Evolutionary conservation across 345 rosid genomes (phyloP).

Genomic region (Salix purpurea): DNA sequence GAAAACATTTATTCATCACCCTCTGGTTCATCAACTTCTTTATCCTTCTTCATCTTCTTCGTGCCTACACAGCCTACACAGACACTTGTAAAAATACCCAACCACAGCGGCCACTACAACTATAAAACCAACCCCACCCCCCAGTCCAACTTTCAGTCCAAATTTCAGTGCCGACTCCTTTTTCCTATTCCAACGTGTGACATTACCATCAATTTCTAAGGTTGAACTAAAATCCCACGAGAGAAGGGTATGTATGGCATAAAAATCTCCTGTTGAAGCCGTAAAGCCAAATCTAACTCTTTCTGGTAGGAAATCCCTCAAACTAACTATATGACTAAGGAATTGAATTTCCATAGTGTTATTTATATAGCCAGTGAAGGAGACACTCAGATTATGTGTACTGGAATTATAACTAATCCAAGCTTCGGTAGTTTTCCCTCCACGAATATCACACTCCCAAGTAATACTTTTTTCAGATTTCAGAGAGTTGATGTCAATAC

Average conservation of each 20-base stretch:
- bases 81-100: no score
- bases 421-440: neutral
- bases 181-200: no score
- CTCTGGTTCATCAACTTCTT: no score
- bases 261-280: neutral
- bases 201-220: neutral
- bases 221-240: neutral
- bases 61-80: no score
- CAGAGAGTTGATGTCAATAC: slow-evolving; percentile 13
- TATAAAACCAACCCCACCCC: no score
- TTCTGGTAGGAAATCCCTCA: neutral
- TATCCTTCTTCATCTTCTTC: no score
- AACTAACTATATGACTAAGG: neutral
- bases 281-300: neutral
- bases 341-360: neutral
- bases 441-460: neutral
- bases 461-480: neutral
- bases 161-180: no score
- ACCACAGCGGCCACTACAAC: no score
- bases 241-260: neutral
- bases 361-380: neutral
- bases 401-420: neutral
- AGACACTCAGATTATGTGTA: neutral
- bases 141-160: no score
- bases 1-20: no score